Evolutionary conservation across 2,329 filamentous ascomycete species (phyloP).

Genomic region (Fusarium paranaense): DNA sequence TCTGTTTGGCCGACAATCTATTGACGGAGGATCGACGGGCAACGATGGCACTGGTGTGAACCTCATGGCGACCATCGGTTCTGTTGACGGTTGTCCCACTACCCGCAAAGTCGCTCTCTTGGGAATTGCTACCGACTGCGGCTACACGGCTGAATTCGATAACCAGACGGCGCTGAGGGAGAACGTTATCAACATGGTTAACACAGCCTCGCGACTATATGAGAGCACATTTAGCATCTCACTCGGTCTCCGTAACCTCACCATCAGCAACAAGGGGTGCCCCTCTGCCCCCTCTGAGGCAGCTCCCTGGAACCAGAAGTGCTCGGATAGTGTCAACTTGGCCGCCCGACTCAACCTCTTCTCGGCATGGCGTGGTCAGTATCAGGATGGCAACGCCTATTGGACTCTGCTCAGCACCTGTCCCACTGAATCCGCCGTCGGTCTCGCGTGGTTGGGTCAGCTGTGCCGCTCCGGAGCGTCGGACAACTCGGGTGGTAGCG

Average conservation of each 20-base stretch:
- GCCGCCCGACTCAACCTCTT: constrained; percentile 86
- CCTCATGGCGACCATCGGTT: constrained; percentile 81
- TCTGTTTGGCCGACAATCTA: constrained; percentile 80
- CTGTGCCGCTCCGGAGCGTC: constrained; percentile 75
- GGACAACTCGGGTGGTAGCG: constrained; percentile 60
- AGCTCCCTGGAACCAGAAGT: constrained; percentile 87
- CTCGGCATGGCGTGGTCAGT: constrained; percentile 85
- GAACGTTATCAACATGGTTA: constrained; percentile 87
- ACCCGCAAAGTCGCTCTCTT: constrained; percentile 93
- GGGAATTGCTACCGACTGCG: constrained; percentile 93
- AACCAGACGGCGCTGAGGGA: constrained; percentile 69
- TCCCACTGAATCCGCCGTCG: constrained; percentile 85
- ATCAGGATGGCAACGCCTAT: constrained; percentile 85
- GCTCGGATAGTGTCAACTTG: constrained; percentile 72
- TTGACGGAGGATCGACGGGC: constrained; percentile 70
- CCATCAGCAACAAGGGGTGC: constrained; percentile 80
- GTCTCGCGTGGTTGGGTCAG: constrained; percentile 92
- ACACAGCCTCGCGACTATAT: constrained; percentile 87
- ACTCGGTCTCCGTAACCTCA: constrained; percentile 87
- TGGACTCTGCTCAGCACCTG: constrained; percentile 92
- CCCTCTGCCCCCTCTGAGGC: constrained; percentile 74
- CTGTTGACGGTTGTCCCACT: constrained; percentile 83
- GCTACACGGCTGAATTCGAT: constrained; percentile 80
- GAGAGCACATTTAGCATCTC: constrained; percentile 96
- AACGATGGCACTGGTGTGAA: constrained; percentile 82